Base-by-base conservation (phyloP, 2,329 filamentous ascomycete species). In the Alternaria dauci region DNA sequence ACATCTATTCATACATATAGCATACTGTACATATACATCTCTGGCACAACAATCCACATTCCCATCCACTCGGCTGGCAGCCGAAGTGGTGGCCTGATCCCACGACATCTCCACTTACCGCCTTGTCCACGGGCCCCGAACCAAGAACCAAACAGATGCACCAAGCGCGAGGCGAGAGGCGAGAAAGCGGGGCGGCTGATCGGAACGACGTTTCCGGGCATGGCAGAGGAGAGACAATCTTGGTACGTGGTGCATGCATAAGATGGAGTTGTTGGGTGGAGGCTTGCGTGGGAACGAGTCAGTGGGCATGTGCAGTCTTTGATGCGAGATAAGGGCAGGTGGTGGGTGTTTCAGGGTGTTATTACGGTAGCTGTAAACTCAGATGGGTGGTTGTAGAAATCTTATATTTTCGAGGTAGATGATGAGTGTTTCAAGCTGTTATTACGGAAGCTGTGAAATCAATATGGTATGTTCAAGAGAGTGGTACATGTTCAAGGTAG, bases 231-330 rank as follows among this genome's bases (percentile, higher is more conserved):
- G 46, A 18, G 7, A 36, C 32, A 12, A 7, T 38, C 20, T 36
- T 50, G 46, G 46, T 50, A 36, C 46, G 32, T 50, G 46, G 18
- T 23, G 34, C 32, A 36, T 50, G 46, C 46, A 50, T 50, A 50
- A 50, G 18, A 50, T 50, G 20, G 30, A 36, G 30, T n/a, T n/a
- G 32, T 34, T 50, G 38, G 36, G 46, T 34, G 46, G 39, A 42
- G 39, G 39, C 39, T 20, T 25, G 38, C 20, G 20, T 36, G 46
- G 34, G 46, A 36, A 16, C 46, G 32, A 50, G 46, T 50, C 30
- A 50, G 46, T 16, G 38, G 46, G 25, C 32, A 38, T 50, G 38
- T 14, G 46, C 46, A 3, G 20, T 38, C 8, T 26, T 36, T n/a
- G 46, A 36, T 38, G 30, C 46, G 16, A 36, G 32, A 50, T 38